These are phyloP conservation scores for Phytophthora melonis DNA, from an alignment of 352 stramenopile species.

Conservation along the genomic window DNA sequence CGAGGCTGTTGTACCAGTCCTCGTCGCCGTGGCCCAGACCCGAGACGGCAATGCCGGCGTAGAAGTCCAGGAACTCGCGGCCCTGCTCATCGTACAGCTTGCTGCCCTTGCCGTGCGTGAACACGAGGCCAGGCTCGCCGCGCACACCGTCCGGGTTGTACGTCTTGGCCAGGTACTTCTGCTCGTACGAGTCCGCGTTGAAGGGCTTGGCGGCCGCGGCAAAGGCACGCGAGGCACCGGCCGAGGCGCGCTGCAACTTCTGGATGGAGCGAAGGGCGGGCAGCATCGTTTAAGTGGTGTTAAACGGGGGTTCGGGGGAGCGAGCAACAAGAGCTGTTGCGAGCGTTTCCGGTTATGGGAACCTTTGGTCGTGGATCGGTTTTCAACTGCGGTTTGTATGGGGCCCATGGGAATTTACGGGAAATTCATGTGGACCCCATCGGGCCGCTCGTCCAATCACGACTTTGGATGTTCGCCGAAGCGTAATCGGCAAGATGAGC, in stretches of 20 bases:
- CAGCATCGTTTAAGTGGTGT: conserved; percentile 25
- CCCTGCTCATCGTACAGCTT: conserved; percentile 92
- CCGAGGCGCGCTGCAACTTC: conserved; percentile 23
- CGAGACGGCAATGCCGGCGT: conserved; percentile 93
- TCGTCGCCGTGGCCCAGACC: conserved; percentile 92
- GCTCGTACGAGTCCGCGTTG: conserved; percentile 70
- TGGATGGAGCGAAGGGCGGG: conserved; percentile 27
- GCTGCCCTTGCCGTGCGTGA: conserved; percentile 91
- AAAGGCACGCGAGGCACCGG: conserved; percentile 32
- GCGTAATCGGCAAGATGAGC: conserved; percentile 33
- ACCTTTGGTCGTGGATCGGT: background rate
- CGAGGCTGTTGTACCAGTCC: conserved; percentile 80
- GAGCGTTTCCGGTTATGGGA: conserved; percentile 33
- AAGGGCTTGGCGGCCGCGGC: conserved; percentile 48
- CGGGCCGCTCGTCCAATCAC: conserved; percentile 33
- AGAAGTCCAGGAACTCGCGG: conserved; percentile 93
- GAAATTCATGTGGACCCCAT: conserved; percentile 32
- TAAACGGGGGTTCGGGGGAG: conserved; percentile 5
- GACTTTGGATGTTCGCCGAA: conserved; percentile 26
- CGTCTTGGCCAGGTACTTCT: conserved; percentile 85
- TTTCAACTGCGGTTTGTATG: background rate
- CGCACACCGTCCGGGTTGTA: conserved; percentile 85
- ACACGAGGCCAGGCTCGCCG: conserved; percentile 69
- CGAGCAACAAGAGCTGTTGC: background rate
- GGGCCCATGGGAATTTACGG: background rate